Conservation (phyloP, 1,284 basidiomycete genomes). For the Rhizoctonia solani region DNA sequence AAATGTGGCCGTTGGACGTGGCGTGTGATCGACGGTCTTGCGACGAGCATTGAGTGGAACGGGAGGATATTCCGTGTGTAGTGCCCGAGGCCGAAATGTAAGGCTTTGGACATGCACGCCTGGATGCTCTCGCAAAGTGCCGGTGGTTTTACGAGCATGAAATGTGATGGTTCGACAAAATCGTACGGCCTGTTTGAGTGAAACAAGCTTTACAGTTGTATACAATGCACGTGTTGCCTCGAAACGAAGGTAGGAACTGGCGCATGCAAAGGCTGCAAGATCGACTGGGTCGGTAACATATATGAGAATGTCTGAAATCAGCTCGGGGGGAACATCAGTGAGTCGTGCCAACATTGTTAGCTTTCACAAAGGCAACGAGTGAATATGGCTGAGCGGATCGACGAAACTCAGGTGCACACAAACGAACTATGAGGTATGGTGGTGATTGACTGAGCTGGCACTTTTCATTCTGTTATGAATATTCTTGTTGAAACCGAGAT, state of each 20-base stretch:
- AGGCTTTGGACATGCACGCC: conserved; percentile 16
- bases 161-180: conserved; percentile 19
- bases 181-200: conserved; percentile 16
- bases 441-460: conserved; percentile 6
- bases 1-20: conserved; percentile 26
- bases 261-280: conserved; percentile 14
- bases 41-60: conserved; percentile 11
- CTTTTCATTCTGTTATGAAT: conserved; percentile 21
- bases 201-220: conserved; percentile 17
- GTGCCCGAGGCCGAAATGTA: conserved; percentile 15
- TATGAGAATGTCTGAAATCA: conserved; percentile 18
- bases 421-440: neutral
- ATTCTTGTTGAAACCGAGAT: neutral
- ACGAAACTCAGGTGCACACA: neutral
- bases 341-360: conserved; percentile 5
- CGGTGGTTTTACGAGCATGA: neutral
- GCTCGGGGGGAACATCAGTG: conserved; percentile 1
- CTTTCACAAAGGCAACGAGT: neutral
- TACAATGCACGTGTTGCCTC: conserved; percentile 28
- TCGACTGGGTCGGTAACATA: conserved; percentile 4
- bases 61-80: conserved; percentile 17
- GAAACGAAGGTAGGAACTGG: conserved; percentile 5
- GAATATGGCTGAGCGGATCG: neutral
- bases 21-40: conserved; percentile 1
- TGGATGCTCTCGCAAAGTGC: neutral